Conservation (phyloP, 75 land plant genomes). For the Chamaecyparis obtusa region DNA sequence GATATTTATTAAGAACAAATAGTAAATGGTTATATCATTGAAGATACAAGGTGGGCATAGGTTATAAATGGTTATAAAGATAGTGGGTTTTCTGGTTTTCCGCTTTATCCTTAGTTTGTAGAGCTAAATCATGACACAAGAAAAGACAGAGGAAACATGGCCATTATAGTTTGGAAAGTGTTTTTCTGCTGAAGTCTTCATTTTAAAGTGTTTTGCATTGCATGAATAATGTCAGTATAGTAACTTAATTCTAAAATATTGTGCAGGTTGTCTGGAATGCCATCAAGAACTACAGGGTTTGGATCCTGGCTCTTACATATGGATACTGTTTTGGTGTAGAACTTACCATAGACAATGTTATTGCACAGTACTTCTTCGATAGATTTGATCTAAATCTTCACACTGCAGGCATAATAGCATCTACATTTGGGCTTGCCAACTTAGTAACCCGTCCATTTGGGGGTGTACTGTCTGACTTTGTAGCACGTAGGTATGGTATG, state of each 20-base stretch:
- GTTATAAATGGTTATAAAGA: no score
- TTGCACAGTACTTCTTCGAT: slow-evolving; percentile 73
- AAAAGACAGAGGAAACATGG: no score
- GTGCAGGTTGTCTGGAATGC: slow-evolving; percentile 59
- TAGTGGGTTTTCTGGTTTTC: no score
- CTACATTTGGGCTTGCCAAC: slow-evolving; percentile 69
- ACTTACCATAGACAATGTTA: slow-evolving; percentile 60
- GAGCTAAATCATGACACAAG: not conserved
- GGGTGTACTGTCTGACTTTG: slow-evolving; percentile 51
- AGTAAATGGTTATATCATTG: no score
- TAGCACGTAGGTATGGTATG: slow-evolving; percentile 57
- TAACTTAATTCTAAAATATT: not conserved
- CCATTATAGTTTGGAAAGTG: not conserved
- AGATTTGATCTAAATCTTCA: slow-evolving; percentile 62
- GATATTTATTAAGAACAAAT: no score
- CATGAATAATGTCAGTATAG: not conserved
- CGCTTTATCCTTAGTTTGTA: no score
- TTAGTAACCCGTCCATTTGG: slow-evolving; percentile 65
- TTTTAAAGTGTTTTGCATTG: not conserved
- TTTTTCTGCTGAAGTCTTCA: not conserved
- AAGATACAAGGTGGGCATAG: no score
- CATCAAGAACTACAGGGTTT: slow-evolving; percentile 62
- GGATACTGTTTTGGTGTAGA: slow-evolving; percentile 80
- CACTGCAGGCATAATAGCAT: slow-evolving; percentile 66
- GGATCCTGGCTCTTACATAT: slow-evolving; percentile 66